Conservation (phyloP, 805 yeast species). For the Isabelozyma pseudorhagii region DNA sequence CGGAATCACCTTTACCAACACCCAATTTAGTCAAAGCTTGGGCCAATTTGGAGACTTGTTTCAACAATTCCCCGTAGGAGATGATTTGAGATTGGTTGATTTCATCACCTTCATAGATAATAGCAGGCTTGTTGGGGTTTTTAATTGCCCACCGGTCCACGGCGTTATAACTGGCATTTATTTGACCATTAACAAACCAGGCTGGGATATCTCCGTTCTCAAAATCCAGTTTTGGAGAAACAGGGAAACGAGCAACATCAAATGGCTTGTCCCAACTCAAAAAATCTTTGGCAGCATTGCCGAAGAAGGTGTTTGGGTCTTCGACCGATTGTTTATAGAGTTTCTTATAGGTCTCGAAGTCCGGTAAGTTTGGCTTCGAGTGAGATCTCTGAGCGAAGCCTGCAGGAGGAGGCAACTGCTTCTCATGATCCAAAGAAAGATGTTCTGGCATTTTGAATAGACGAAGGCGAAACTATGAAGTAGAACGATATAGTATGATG, state of each 20-base stretch:
- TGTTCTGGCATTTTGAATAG: constrained; percentile 13
- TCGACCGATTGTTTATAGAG: constrained; percentile 56
- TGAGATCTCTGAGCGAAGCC: constrained; percentile 45
- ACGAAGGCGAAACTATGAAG: no score
- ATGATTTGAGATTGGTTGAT: constrained; percentile 67
- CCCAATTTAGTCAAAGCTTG: constrained; percentile 82
- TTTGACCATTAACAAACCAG: constrained; percentile 92
- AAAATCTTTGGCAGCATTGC: constrained; percentile 46
- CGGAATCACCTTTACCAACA: constrained; percentile 90
- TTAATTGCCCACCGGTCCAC: constrained; percentile 93
- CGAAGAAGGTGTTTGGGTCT: constrained; percentile 54
- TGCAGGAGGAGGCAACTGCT: constrained; percentile 28
- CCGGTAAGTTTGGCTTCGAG: constrained; percentile 43
- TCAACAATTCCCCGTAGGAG: constrained; percentile 83
- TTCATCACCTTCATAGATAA: constrained; percentile 93
- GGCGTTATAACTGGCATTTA: constrained; percentile 90
- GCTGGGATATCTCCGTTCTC: constrained; percentile 69
- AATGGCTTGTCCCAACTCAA: constrained; percentile 56
- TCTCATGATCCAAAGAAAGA: constrained; percentile 33
- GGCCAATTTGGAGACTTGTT: constrained; percentile 83
- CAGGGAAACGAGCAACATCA: constrained; percentile 44
- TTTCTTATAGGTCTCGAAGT: constrained; percentile 47
- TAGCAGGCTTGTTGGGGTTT: constrained; percentile 79
- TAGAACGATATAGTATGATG: no score
- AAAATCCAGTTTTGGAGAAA: constrained; percentile 45